Evolutionary conservation across 371 early-diverging fungal genomes (phyloP), one percentile per base, ranked within the genome.

Genomic region (Smittium mucronatum): DNA sequence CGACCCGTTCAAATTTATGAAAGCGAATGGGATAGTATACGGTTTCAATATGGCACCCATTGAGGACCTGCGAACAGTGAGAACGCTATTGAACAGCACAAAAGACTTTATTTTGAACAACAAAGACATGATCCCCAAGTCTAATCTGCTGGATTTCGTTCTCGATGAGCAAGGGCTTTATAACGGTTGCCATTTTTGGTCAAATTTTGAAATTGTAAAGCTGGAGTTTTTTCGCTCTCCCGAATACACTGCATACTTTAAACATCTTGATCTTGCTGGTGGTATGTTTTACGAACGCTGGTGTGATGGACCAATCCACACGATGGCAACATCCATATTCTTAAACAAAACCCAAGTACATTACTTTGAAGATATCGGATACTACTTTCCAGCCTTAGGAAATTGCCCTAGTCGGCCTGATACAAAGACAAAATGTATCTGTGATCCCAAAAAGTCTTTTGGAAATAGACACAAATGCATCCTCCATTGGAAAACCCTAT

Each of bases 1-100:
- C 75, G 98, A 97, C 78, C 91, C 93, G 11, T 96, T 97, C 78
- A 75, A 79, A 70, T 91, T 81, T 73, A 90, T 93, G 90, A 81
- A 82, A 64, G 78, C 88, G 33, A 88, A 88, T 68, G 83, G 85
- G 57, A 84, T 89, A 70, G 87, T 87, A 73, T 97, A 95, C 74
- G 92, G 89, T 0, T 91, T 85, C 71, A 88, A 85, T 2, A 92
- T 97, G 69, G 83, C 90, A 0, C 72, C 92, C 8, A 81, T 84
- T 47, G 98, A 98, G 74, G 88, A 84, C 69, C 81, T 81, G 72
- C 84, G 84, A 30, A 95, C 95, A 0, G 88, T 98, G 31, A 86
- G 88, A 0, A 85, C 89, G 0, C 81, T 96, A 16, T 92, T 90
- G 85, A 74, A 85, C 34, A 86, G 84, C 28, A 85, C 86, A n/a